A percentile compares a stretch with the other conserved stretches of the same genome.
Evolutionary conservation across 1,284 basidiomycete species (phyloP).

Genomic region (Sphagnurus paluster): DNA sequence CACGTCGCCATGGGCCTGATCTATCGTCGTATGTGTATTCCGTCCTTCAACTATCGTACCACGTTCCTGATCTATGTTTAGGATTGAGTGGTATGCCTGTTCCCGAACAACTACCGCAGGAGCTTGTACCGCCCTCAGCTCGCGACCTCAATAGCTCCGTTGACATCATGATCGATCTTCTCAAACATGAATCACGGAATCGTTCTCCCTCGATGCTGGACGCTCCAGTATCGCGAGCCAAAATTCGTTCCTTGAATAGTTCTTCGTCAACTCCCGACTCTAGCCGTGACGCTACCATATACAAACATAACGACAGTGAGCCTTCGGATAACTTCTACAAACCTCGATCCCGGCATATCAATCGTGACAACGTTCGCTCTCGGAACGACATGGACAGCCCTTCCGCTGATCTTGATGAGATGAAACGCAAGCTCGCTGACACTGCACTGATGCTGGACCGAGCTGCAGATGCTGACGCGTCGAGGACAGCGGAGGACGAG

Average conservation of each 20-base stretch:
- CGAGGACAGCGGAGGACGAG: slow-evolving; percentile 79
- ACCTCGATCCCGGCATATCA: slow-evolving; percentile 85
- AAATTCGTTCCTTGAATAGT: slow-evolving; percentile 71
- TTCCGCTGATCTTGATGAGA: slow-evolving; percentile 76
- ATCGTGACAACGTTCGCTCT: slow-evolving; percentile 82
- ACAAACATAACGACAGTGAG: slow-evolving; percentile 79
- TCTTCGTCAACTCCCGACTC: slow-evolving; percentile 53
- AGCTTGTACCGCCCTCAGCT: slow-evolving; percentile 92
- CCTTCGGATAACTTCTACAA: slow-evolving; percentile 74
- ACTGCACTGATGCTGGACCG: slow-evolving; percentile 85
- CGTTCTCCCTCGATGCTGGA: slow-evolving; percentile 56
- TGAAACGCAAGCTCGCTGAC: slow-evolving; percentile 85
- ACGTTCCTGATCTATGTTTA: slow-evolving; percentile 30
- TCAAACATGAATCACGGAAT: slow-evolving; percentile 81
- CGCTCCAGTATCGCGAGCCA: slow-evolving; percentile 57
- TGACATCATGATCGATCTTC: slow-evolving; percentile 87
- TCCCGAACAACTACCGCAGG: slow-evolving; percentile 84
- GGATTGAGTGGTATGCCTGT: slow-evolving; percentile 92
- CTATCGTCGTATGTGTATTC: slow-evolving; percentile 80
- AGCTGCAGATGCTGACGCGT: slow-evolving; percentile 58
- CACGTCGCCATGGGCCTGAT: slow-evolving; percentile 99
- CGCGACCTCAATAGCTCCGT: slow-evolving; percentile 91
- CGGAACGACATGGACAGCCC: slow-evolving; percentile 72
- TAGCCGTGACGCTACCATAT: slow-evolving; percentile 86
- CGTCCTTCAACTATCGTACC: background rate